phyloP scores from a whole-genome alignment of 495 filamentous ascomycete genomes.

The Hypoxylon subgilvum region DNA sequence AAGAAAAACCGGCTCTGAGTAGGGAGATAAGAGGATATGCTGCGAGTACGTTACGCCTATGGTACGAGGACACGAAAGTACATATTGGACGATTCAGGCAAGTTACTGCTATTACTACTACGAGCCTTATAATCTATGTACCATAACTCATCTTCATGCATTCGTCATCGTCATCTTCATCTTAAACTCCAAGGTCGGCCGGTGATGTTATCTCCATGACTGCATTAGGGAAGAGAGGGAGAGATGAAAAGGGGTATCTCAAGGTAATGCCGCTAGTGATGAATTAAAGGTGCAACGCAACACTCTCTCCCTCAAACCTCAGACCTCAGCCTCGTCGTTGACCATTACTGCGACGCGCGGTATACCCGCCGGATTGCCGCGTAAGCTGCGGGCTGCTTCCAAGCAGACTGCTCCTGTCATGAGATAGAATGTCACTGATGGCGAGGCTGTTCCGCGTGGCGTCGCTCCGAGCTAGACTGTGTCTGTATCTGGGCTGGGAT shows the following conservation, averaged over 20 bases:
- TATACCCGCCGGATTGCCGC: constrained; percentile 17
- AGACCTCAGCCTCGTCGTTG: too few relatives aligned
- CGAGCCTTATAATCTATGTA: constrained; percentile 40
- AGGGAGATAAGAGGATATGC: not conserved
- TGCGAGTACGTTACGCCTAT: constrained; percentile 3
- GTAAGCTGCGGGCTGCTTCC: constrained; percentile 53
- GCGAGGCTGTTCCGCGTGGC: constrained; percentile 57
- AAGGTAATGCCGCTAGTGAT: constrained; percentile 14
- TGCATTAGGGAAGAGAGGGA: constrained; percentile 14
- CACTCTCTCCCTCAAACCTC: too few relatives aligned
- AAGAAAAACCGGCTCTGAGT: not conserved
- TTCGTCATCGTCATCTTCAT: constrained; percentile 13
- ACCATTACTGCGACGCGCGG: constrained; percentile 27
- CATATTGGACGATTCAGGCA: constrained; percentile 14
- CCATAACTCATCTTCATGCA: constrained; percentile 33
- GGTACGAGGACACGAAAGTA: constrained; percentile 22
- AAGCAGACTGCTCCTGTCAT: constrained; percentile 55
- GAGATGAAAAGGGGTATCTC: constrained; percentile 31
- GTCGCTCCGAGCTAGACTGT: constrained; percentile 47
- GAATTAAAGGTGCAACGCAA: constrained; percentile 7
- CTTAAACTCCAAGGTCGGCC: constrained; percentile 12
- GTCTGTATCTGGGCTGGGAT: constrained; percentile 29
- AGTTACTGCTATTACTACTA: constrained; percentile 8
- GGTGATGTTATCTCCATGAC: constrained; percentile 4
- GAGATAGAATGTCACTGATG: constrained; percentile 55